phyloP scores from a whole-genome alignment of 208 protist species.

The Angomonas deanei region DNA sequence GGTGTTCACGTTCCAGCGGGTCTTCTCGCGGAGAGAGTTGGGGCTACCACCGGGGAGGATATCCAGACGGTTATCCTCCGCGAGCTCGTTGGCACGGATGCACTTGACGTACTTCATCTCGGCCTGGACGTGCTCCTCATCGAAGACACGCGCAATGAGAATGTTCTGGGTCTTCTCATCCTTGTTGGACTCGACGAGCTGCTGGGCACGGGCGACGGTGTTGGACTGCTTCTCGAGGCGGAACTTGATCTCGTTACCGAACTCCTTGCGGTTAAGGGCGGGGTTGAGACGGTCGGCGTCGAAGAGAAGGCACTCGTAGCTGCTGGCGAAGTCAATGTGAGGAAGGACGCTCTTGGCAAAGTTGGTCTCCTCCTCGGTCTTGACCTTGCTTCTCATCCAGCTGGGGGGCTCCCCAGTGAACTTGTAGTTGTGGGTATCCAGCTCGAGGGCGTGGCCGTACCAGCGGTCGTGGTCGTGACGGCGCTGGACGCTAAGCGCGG shows the following conservation, averaged over 20 bases:
- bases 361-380: conserved; percentile 78
- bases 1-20: conserved; percentile 83
- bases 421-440: conserved; percentile 83
- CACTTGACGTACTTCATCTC: conserved; percentile 91
- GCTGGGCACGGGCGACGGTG: conserved; percentile 79
- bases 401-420: conserved; percentile 71
- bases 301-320: conserved; percentile 80
- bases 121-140: conserved; percentile 86
- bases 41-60: conserved; percentile 80
- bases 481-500: conserved; percentile 43
- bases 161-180: conserved; percentile 56
- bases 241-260: conserved; percentile 80
- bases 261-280: conserved; percentile 81
- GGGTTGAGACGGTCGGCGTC: conserved; percentile 79
- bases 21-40: conserved; percentile 86
- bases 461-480: conserved; percentile 81
- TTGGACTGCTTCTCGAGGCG: conserved; percentile 86
- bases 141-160: conserved; percentile 80
- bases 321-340: conserved; percentile 78
- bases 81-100: conserved; percentile 83
- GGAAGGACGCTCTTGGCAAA: conserved; percentile 71
- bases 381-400: conserved; percentile 65
- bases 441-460: conserved; percentile 81
- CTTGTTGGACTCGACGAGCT: conserved; percentile 67
- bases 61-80: conserved; percentile 85